Percentiles rank a stretch among this genome's conserved stretches.
Evolutionary conservation across 1,139 yeast species (phyloP).

Genomic region (Sugiyamaella grinbergsii): DNA sequence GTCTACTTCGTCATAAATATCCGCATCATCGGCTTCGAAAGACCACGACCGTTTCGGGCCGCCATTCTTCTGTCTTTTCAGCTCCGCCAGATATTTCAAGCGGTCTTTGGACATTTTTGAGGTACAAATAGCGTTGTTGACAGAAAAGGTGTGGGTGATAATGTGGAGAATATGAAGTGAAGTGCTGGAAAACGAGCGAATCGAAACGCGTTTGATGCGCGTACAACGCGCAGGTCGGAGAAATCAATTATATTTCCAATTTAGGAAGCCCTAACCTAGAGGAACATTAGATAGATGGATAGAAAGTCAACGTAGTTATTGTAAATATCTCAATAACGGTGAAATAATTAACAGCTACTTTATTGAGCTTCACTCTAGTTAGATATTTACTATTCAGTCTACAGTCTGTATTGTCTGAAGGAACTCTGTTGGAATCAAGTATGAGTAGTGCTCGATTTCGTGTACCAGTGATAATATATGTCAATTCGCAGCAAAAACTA

Average conservation of each 20-base stretch:
- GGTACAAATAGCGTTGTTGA: not conserved
- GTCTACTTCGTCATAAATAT: conserved; percentile 84
- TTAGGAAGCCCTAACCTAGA: not conserved
- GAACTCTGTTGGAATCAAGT: no score
- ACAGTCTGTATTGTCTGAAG: no score
- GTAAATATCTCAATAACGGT: no score
- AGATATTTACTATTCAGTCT: no score
- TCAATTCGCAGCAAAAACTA: no score
- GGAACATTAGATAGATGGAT: not conserved
- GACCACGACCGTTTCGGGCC: conserved; percentile 33
- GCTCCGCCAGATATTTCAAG: conserved; percentile 22
- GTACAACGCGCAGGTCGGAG: conserved; percentile 2
- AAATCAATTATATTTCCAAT: conserved; percentile 4
- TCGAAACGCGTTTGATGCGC: not conserved
- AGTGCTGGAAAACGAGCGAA: not conserved
- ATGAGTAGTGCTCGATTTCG: no score
- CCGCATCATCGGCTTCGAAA: conserved; percentile 39
- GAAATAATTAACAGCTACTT: no score
- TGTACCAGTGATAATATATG: no score
- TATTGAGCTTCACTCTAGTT: no score
- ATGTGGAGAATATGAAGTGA: not conserved
- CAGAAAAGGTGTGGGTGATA: not conserved
- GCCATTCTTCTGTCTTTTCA: conserved; percentile 29
- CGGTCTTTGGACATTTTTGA: conserved; percentile 5
- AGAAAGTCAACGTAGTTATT: no score